Evolutionary conservation across 805 yeast genomes (phyloP), one percentile per base, ranked within the genome.

Genomic region (Tetrapisispora taiwanensis): DNA sequence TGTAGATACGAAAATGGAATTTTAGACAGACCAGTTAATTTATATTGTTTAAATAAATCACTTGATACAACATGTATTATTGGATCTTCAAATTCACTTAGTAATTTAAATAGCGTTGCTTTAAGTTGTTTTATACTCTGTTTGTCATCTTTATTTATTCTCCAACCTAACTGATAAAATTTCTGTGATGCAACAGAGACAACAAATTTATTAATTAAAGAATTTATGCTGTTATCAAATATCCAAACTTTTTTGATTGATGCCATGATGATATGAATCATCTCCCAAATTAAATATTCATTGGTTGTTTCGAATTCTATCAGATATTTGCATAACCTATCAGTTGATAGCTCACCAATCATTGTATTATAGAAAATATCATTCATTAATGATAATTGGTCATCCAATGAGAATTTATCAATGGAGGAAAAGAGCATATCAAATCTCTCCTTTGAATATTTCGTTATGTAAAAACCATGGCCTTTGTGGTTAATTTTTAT

Each of bases 361-460:
- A 79, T 66, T 6, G 90, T 77, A 50, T 82, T 70, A 8, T 86
- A 75, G 42, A 74, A 77, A 17, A 84, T 84, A 65, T 84, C 94
- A 15, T 88, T 82, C 36, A 84, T 81, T 52, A 82, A 71, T 33
- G 89, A 89, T 43, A 81, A 77, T 63, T 86, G 76, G 63, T 84
- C 92, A 59, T 80, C 84, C 41, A 80, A 81, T 8, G 86, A 71
- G 52, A 84, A 71, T 52, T 72, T 66, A 36, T 77, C 78, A 9
- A 70, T 69, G 32, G 71, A 72, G 47, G 73, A 57, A 44, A 86
- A 86, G 52, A 84, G 70, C 59, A 79, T 78, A 40, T 69, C 65
- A 79, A 88, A 79, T 61, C 89, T 78, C 38, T 74, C 79, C 32
- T 78, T 71, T 12, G 81, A 65, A 62, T 84, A 84, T 36, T 79